Evolutionary conservation across 2,329 filamentous ascomycete species (phyloP).

Genomic region (Rosellinia necatrix): DNA sequence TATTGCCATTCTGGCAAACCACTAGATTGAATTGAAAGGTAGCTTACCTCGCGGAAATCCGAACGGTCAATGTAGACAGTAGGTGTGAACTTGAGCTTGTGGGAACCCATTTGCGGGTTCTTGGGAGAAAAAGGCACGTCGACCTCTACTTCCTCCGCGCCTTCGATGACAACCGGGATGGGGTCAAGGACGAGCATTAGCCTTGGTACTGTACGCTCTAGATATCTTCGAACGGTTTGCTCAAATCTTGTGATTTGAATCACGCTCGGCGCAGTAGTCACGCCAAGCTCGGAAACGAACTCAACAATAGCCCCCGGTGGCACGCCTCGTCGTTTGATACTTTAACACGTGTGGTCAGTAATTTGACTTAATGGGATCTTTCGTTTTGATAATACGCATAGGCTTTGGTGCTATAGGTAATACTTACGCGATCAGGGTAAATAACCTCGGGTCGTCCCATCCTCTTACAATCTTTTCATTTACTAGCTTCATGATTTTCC

Average conservation of each 20-base stretch:
- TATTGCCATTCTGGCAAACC: too few species aligned
- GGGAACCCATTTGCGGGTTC: constrained; percentile 68
- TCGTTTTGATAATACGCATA: not conserved
- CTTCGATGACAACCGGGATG: constrained; percentile 79
- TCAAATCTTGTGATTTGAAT: constrained; percentile 87
- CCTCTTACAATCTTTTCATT: constrained; percentile 76
- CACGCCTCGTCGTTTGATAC: constrained; percentile 78
- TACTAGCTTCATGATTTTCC: constrained; percentile 80
- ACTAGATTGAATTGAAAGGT: too few species aligned
- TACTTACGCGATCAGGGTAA: constrained; percentile 41
- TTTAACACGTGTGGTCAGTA: constrained; percentile 44
- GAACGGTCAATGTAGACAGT: constrained; percentile 80
- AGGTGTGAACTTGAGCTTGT: constrained; percentile 49
- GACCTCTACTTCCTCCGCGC: constrained; percentile 71
- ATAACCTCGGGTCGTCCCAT: constrained; percentile 91
- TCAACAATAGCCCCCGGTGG: constrained; percentile 87
- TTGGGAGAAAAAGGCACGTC: constrained; percentile 82
- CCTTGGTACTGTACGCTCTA: constrained; percentile 85
- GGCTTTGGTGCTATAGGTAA: not conserved
- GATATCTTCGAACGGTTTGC: constrained; percentile 79
- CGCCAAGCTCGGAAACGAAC: constrained; percentile 89
- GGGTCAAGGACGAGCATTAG: constrained; percentile 91
- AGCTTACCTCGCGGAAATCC: constrained; percentile 68
- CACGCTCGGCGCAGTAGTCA: constrained; percentile 79
- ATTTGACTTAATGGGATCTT: constrained; percentile 45